Percentiles rank a stretch among this genome's conserved stretches.
phyloP scores from a whole-genome alignment of 768 basidiomycete species.

The Pilatotrama ljubarskyi region DNA sequence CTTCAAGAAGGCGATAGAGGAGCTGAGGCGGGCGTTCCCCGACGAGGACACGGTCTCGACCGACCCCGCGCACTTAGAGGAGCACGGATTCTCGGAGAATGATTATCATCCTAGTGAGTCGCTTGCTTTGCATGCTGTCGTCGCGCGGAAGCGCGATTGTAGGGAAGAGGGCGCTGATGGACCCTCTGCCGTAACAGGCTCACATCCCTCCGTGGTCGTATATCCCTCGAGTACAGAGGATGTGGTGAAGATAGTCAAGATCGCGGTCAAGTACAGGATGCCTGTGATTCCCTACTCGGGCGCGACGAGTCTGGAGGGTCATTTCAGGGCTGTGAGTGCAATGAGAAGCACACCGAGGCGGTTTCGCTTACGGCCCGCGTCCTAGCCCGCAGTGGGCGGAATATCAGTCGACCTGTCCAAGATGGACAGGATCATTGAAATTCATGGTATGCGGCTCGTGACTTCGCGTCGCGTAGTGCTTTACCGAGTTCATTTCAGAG shows the following conservation, averaged over 20 bases:
- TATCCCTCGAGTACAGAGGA: constrained; percentile 75
- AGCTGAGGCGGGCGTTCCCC: constrained; percentile 44
- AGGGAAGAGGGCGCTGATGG: too few species aligned
- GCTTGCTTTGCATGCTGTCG: neutral
- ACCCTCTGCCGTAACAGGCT: constrained; percentile 30
- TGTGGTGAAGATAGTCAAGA: constrained; percentile 74
- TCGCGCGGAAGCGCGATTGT: neutral
- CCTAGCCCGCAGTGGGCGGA: constrained; percentile 44
- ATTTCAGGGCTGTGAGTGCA: constrained; percentile 55
- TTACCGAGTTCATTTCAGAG: constrained; percentile 38
- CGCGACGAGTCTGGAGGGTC: constrained; percentile 81
- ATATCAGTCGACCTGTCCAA: constrained; percentile 78
- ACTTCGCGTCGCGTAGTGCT: neutral
- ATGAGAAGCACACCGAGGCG: neutral
- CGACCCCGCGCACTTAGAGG: constrained; percentile 49
- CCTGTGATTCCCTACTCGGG: constrained; percentile 80
- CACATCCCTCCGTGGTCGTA: constrained; percentile 59
- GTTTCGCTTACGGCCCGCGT: neutral
- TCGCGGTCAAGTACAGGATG: constrained; percentile 72
- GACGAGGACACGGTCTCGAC: constrained; percentile 45
- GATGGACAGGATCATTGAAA: constrained; percentile 78
- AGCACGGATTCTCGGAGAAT: constrained; percentile 56
- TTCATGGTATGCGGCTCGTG: constrained; percentile 55
- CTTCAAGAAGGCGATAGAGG: constrained; percentile 52
- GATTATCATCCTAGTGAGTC: constrained; percentile 51